Evolutionary conservation across 2,329 filamentous ascomycete genomes (phyloP).

Genomic region (Dryadomyces quercivorus): DNA sequence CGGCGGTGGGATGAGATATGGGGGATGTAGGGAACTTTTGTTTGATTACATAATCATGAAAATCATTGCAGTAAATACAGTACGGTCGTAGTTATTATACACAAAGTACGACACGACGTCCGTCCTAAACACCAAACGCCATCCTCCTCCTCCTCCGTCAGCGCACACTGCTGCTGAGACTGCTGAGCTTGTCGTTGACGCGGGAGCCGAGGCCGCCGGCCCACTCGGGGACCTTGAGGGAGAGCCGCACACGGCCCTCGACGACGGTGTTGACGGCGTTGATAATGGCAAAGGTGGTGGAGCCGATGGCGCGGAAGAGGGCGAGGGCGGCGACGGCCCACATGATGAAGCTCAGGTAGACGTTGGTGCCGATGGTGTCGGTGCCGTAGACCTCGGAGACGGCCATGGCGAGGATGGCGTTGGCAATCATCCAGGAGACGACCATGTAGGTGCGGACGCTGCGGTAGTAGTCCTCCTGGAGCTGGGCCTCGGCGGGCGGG

Average conservation of each 20-base stretch:
- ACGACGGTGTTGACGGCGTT: constrained; percentile 75
- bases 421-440: constrained; percentile 83
- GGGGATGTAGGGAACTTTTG: constrained; percentile 22
- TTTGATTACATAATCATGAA: too few relatives aligned
- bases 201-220: constrained; percentile 28
- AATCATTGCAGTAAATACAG: too few relatives aligned
- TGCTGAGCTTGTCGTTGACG: constrained; percentile 36
- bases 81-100: too few relatives aligned
- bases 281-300: constrained; percentile 68
- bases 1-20: constrained; percentile 55
- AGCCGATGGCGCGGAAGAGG: constrained; percentile 76
- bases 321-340: constrained; percentile 84
- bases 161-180: constrained; percentile 31
- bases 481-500: constrained; percentile 57
- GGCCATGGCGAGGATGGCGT: constrained; percentile 86
- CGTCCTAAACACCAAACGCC: background rate
- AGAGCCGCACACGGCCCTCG: constrained; percentile 63
- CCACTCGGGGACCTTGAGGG: constrained; percentile 41
- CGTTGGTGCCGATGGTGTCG: constrained; percentile 63
- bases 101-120: too few relatives aligned
- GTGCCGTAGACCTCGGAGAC: constrained; percentile 75
- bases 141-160: constrained; percentile 10
- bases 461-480: constrained; percentile 98
- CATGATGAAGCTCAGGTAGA: constrained; percentile 85
- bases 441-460: constrained; percentile 98